Evolutionary conservation across 202 grass and related monocot genomes (phyloP).

Genomic region (Brachypodium distachyon): DNA sequence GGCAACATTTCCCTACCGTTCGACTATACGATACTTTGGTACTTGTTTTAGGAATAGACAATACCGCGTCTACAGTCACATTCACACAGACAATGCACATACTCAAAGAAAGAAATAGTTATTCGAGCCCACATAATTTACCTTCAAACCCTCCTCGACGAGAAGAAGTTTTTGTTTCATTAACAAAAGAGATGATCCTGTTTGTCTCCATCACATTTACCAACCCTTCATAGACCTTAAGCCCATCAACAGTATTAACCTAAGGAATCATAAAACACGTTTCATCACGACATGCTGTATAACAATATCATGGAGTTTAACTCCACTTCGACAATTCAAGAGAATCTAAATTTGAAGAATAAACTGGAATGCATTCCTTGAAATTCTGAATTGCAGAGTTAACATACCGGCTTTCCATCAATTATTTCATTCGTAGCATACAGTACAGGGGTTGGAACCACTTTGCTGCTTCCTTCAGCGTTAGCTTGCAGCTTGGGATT

Average conservation of each 20-base stretch:
- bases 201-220: conserved; percentile 44
- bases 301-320: background rate
- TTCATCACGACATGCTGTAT: background rate
- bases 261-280: conserved; percentile 24
- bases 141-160: conserved; percentile 56
- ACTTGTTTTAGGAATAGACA: no score
- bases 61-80: no score
- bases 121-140: conserved; percentile 7
- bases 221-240: conserved; percentile 81
- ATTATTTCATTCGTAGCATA: conserved; percentile 46
- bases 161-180: conserved; percentile 68
- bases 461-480: conserved; percentile 29
- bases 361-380: background rate
- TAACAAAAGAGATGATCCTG: conserved; percentile 57
- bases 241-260: conserved; percentile 86
- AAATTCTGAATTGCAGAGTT: background rate
- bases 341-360: background rate
- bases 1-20: background rate
- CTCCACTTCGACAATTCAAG: conserved; percentile 1
- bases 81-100: background rate
- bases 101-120: background rate
- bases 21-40: background rate
- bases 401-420: conserved; percentile 56
- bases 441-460: conserved; percentile 26
- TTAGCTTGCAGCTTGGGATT: background rate